These are phyloP conservation scores for Boechera divaricarpa DNA, from an alignment of 345 rosid genomes.

Conservation along the genomic window DNA sequence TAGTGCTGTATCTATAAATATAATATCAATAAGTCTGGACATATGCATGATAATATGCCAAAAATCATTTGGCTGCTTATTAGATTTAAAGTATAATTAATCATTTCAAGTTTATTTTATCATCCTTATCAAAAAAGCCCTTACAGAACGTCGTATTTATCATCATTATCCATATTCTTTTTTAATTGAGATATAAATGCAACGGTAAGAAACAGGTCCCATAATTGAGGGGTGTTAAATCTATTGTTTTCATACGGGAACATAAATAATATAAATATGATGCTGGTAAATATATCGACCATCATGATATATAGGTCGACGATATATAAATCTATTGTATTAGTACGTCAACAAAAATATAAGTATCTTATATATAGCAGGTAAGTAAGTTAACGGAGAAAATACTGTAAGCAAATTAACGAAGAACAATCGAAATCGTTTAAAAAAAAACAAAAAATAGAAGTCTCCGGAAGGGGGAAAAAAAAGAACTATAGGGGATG, in stretches of 20 bases:
- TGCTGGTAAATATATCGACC: too few species aligned
- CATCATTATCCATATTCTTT: neutral
- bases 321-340: too few species aligned
- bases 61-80: neutral
- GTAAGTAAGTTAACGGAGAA: too few species aligned
- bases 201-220: neutral
- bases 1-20: neutral
- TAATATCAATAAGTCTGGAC: constrained; percentile 1
- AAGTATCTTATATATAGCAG: too few species aligned
- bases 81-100: neutral
- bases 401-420: too few species aligned
- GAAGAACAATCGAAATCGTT: too few species aligned
- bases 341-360: too few species aligned
- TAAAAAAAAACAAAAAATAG: too few species aligned
- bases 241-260: neutral
- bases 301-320: too few species aligned
- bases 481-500: too few species aligned
- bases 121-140: neutral
- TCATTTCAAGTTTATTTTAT: neutral
- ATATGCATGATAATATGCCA: neutral
- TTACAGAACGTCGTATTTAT: neutral
- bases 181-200: neutral
- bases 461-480: too few species aligned
- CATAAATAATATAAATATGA: neutral
- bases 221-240: neutral